Conservation (phyloP, 257 asterid species). For the Primulina huaijiensis region DNA sequence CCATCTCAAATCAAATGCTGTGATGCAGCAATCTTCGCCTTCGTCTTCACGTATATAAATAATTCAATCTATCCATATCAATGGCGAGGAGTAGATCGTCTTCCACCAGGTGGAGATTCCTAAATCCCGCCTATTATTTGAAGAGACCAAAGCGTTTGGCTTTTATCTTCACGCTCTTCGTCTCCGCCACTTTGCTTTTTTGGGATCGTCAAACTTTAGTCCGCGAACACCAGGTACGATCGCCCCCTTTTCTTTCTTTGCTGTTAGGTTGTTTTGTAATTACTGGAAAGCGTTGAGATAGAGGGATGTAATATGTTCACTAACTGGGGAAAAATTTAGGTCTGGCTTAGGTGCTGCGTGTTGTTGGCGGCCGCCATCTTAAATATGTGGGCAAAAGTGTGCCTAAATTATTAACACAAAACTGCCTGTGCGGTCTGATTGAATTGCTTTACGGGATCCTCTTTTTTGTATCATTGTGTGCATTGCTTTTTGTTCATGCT, state of each 20-base stretch:
- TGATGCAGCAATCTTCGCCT: no score
- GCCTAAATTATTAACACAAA: neutral
- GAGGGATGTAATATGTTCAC: no score
- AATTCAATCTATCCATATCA: no score
- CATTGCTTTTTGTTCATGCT: constrained; percentile 7
- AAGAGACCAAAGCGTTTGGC: constrained; percentile 94
- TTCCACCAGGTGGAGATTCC: constrained; percentile 51
- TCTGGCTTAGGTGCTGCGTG: neutral
- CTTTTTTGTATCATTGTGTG: constrained; percentile 14
- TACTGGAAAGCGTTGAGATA: neutral
- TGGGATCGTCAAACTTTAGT: constrained; percentile 96
- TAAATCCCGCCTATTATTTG: constrained; percentile 85
- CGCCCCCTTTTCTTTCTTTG: neutral
- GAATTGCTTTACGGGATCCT: constrained; percentile 7
- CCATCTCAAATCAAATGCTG: no score
- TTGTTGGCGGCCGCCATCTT: constrained; percentile 11
- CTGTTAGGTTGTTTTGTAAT: neutral
- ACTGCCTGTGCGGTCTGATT: neutral
- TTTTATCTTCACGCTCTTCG: constrained; percentile 60
- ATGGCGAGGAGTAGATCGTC: constrained; percentile 97
- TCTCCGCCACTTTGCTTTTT: constrained; percentile 51
- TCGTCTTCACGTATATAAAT: no score
- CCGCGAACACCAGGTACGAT: constrained; percentile 83
- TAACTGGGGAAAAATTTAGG: neutral
- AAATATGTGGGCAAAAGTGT: constrained; percentile 7